A percentile compares a stretch with the other conserved stretches of the same genome.
phyloP scores from a whole-genome alignment of 106 monocot genomes.

The Allium cepa region DNA sequence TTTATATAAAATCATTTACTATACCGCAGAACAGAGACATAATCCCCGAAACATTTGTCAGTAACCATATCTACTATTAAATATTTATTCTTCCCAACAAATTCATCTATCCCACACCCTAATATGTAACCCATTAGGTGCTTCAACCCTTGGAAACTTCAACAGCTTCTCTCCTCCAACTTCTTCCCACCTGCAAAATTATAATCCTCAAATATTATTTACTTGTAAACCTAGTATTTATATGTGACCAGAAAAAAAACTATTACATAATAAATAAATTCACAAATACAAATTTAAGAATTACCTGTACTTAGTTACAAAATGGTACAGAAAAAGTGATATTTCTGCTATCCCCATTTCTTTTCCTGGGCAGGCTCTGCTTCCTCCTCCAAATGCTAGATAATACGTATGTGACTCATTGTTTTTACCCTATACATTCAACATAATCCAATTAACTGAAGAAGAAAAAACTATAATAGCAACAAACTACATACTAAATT shows the following conservation, averaged over 20 bases:
- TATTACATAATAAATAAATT: neutral
- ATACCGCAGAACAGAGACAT: too few species aligned
- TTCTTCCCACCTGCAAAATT: conserved; percentile 74
- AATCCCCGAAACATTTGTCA: neutral
- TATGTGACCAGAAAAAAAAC: too few species aligned
- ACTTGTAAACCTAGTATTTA: too few species aligned
- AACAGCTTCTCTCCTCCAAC: conserved; percentile 52
- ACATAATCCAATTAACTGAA: neutral
- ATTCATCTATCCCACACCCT: conserved; percentile 9
- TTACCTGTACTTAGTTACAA: conserved; percentile 59
- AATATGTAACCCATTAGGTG: conserved; percentile 67
- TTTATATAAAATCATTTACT: too few species aligned
- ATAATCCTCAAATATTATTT: neutral
- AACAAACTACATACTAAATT: neutral
- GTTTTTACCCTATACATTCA: conserved; percentile 33
- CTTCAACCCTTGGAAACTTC: conserved; percentile 79
- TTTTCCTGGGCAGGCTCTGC: conserved; percentile 52
- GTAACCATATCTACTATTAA: neutral
- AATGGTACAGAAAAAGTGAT: conserved; percentile 45
- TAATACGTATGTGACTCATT: conserved; percentile 37
- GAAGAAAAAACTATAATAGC: neutral
- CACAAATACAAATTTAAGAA: neutral
- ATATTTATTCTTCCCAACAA: neutral
- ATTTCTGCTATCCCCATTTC: conserved; percentile 39
- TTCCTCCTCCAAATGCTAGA: conserved; percentile 40